Base-by-base conservation (phyloP, 345 rosid genomes). In the Moricandia arvensis region DNA sequence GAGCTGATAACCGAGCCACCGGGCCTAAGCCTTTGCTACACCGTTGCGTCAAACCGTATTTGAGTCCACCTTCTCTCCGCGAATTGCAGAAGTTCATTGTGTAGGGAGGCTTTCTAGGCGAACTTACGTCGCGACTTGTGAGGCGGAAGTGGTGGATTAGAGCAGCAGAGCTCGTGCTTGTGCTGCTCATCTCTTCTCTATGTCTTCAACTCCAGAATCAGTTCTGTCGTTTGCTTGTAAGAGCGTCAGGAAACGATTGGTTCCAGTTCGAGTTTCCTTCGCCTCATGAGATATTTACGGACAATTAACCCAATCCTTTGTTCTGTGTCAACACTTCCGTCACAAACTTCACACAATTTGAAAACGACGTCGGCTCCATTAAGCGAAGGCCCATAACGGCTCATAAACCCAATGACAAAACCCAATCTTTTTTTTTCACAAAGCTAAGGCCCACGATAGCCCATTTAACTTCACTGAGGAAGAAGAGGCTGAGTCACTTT, bases 101-200 rank as follows among this genome's bases (percentile, higher is more conserved):
- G 63, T 8, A 79, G 2, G 17, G 68, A 37, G 33, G 75, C 29
- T 69, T 69, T 66, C 54, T 68, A 62, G 66, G 47, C 18, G 88
- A 77, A 35, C 7, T 34, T 8, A 80, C 27, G 76, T 29, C 79
- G 85, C 88, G 69, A 72, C 64, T 54, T 64, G 81, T 77, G 72
- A 85, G 81, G 17, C 76, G 85, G 73, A 88, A 76, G 77, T 87
- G 86, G 69, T 95, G 85, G 80, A 87, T 54, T 3, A 88, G 71
- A 78, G 87, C 89, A 80, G 87, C 87, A 72, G 82, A 76, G 24
- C 84, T 79, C 4, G 82, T 80, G 85, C 87, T 85, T 59, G 89
- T 76, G 84, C 88, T 87, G 61, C 87, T 86, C 93, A 88, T 91
- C 41, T 66, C 72, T 63, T 49, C 29, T 69, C 31, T 33, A 17